Conservation (phyloP, 371 early-diverging fungal species). For the Cokeromyces recurvatus region DNA sequence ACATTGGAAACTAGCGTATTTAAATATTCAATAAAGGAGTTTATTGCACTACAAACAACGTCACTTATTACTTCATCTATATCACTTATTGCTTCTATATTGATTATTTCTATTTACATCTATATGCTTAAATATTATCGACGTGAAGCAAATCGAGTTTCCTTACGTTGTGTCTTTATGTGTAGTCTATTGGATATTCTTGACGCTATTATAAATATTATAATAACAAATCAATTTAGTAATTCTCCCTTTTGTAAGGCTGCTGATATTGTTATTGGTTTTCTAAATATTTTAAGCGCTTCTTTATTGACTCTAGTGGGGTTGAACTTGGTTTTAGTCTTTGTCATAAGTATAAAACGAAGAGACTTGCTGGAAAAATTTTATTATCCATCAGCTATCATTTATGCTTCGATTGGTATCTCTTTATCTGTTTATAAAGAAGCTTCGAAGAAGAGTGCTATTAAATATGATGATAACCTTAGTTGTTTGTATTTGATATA, state of each 20-base stretch:
- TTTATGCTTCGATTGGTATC: conserved; percentile 10
- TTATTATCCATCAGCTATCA: not conserved
- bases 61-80: not conserved
- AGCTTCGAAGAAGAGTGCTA: too few relatives aligned
- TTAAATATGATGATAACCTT: too few relatives aligned
- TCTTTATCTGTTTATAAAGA: conserved; percentile 9
- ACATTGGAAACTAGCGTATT: too few relatives aligned
- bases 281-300: conserved; percentile 10
- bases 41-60: too few relatives aligned
- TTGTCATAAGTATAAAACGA: conserved; percentile 14
- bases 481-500: conserved; percentile 7
- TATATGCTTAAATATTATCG: conserved; percentile 4
- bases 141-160: conserved; percentile 16
- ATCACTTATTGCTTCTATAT: not conserved
- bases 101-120: conserved; percentile 1
- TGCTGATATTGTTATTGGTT: conserved; percentile 4
- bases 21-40: too few relatives aligned
- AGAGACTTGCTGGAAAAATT: not conserved
- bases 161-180: conserved; percentile 23
- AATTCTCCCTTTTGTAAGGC: conserved; percentile 11
- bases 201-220: not conserved
- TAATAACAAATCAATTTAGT: not conserved
- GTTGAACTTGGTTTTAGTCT: conserved; percentile 23
- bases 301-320: conserved; percentile 20
- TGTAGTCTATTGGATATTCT: conserved; percentile 4